A percentile compares a stretch with the other conserved stretches of the same genome.
These are phyloP conservation scores for Sporisorium graminicola DNA, from an alignment of 1,284 basidiomycete genomes.

Conservation along the genomic window DNA sequence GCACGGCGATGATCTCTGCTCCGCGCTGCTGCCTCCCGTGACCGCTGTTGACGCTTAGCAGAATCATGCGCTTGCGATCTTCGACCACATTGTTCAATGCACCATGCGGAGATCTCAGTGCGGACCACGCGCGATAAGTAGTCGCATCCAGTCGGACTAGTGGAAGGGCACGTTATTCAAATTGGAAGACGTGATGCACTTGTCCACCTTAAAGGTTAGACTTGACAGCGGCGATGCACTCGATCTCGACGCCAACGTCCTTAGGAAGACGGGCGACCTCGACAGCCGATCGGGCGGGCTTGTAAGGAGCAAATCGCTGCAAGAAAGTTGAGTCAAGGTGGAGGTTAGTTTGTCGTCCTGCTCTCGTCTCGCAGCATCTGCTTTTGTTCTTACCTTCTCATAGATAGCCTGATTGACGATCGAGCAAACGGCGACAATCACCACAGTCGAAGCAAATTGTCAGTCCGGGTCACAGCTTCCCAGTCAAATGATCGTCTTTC, in stretches of 20 bases:
- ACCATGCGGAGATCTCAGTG: too few relatives aligned
- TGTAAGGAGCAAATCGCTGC: slow-evolving; percentile 73
- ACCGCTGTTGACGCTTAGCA: neutral
- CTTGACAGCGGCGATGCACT: slow-evolving; percentile 78
- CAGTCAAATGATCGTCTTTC: neutral
- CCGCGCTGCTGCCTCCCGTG: neutral
- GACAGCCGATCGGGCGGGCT: slow-evolving; percentile 86
- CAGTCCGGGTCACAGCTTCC: neutral
- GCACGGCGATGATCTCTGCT: slow-evolving; percentile 10
- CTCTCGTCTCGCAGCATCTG: slow-evolving; percentile 49
- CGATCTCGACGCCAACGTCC: slow-evolving; percentile 89
- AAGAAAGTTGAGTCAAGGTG: neutral
- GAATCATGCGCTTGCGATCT: neutral
- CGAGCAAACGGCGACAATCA: neutral
- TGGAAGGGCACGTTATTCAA: neutral
- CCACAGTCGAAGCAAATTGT: neutral
- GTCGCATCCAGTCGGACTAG: too few relatives aligned
- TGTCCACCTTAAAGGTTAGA: slow-evolving; percentile 30
- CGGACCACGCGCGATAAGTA: neutral
- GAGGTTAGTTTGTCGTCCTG: slow-evolving; percentile 19
- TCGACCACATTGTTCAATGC: neutral
- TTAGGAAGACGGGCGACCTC: slow-evolving; percentile 80
- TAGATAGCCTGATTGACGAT: slow-evolving; percentile 55
- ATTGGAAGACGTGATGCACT: neutral
- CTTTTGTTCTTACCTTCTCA: slow-evolving; percentile 54